These are phyloP conservation scores for Xylaria sp. DNA, from an alignment of 495 filamentous ascomycete species.

Conservation along the genomic window DNA sequence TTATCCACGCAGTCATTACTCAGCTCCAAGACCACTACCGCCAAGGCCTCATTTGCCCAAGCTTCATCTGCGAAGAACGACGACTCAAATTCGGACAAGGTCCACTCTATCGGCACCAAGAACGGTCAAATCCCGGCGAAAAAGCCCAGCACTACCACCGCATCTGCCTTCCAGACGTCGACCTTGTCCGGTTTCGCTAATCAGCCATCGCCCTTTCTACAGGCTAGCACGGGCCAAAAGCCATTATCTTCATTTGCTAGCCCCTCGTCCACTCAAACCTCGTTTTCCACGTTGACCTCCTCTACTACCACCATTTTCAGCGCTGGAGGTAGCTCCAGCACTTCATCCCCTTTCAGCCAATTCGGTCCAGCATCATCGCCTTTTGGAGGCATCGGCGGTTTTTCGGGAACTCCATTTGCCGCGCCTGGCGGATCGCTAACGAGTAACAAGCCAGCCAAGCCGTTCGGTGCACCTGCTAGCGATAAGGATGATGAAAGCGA, in stretches of 20 bases:
- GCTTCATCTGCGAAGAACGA: constrained; percentile 15
- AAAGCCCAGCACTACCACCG: constrained; percentile 27
- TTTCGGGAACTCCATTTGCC: constrained; percentile 66
- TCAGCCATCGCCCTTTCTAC: constrained; percentile 41
- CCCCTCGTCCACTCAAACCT: constrained; percentile 30
- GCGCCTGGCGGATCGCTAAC: constrained; percentile 64
- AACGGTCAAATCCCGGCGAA: constrained; percentile 22
- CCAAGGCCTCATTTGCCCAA: neutral
- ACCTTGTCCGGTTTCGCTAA: constrained; percentile 39
- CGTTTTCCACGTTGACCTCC: constrained; percentile 27
- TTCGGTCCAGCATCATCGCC: constrained; percentile 26
- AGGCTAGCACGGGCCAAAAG: constrained; percentile 36
- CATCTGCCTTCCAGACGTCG: constrained; percentile 39
- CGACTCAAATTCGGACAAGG: constrained; percentile 21
- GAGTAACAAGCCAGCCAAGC: constrained; percentile 64
- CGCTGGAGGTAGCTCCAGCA: constrained; percentile 25
- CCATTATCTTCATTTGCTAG: constrained; percentile 49
- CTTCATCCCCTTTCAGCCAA: constrained; percentile 36
- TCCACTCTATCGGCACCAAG: constrained; percentile 14
- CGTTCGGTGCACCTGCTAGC: constrained; percentile 74
- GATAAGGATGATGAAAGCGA: constrained; percentile 62
- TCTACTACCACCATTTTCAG: constrained; percentile 31
- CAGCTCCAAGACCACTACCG: neutral
- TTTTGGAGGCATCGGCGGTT: constrained; percentile 43
- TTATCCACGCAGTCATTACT: constrained; percentile 4